phyloP scores from a whole-genome alignment of 345 rosid genomes.

The Excoecaria cochinchinensis region DNA sequence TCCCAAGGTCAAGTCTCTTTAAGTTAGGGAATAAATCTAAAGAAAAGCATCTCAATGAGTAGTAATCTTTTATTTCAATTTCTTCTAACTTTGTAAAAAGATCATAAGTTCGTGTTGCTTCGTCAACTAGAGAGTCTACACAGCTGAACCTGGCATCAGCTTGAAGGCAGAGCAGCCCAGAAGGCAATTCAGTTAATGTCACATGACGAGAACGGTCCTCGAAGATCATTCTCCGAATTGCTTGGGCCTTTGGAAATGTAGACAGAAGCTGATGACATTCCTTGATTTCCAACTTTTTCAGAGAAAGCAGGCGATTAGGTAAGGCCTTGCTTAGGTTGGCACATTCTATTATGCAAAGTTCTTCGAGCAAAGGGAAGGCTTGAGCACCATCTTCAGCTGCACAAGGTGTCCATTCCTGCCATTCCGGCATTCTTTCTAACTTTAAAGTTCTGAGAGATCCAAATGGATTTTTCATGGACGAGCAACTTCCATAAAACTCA shows the following conservation, averaged over 20 bases:
- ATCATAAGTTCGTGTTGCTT: neutral
- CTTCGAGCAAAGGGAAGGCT: slow-evolving; percentile 21
- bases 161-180: neutral
- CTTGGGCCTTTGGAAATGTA: slow-evolving; percentile 15
- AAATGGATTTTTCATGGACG: slow-evolving; percentile 7
- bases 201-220: slow-evolving; percentile 7
- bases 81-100: neutral
- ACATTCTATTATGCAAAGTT: slow-evolving; percentile 14
- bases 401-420: neutral
- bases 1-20: neutral
- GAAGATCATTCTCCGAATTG: neutral
- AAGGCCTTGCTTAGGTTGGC: slow-evolving; percentile 8
- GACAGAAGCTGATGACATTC: slow-evolving; percentile 9
- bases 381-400: neutral
- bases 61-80: slow-evolving; percentile 6
- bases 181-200: slow-evolving; percentile 4
- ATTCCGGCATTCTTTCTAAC: slow-evolving; percentile 16
- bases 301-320: slow-evolving; percentile 21
- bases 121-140: slow-evolving; percentile 11
- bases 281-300: neutral
- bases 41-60: slow-evolving; percentile 15
- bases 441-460: slow-evolving; percentile 13
- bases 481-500: slow-evolving; percentile 16
- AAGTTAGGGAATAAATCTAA: slow-evolving; percentile 15
- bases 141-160: neutral